Percentiles rank a stretch among this genome's conserved stretches.
phyloP scores from a whole-genome alignment of 2,329 filamentous ascomycete genomes.

The Emmonsiellopsis sp. region DNA sequence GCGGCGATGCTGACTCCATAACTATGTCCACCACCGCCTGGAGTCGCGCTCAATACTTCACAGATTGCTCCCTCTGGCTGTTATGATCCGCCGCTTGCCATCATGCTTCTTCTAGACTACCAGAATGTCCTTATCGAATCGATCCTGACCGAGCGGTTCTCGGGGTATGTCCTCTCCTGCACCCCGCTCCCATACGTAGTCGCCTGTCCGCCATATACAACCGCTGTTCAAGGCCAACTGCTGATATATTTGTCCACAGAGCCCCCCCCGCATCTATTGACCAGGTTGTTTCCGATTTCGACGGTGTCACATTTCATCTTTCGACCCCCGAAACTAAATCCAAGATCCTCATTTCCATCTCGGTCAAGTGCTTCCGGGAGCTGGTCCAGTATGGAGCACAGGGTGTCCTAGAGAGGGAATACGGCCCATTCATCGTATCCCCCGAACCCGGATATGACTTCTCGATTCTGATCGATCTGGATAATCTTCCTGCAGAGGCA shows the following conservation, averaged over 20 bases:
- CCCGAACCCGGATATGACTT: constrained; percentile 94
- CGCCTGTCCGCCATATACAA: background rate
- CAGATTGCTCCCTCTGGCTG: constrained; percentile 4
- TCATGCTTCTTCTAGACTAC: constrained; percentile 91
- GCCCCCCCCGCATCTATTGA: constrained; percentile 82
- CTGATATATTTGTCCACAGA: constrained; percentile 43
- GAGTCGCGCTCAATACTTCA: background rate
- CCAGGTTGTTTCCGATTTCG: constrained; percentile 97
- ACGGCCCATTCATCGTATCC: constrained; percentile 78
- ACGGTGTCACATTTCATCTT: constrained; percentile 97
- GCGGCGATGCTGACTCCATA: constrained; percentile 1
- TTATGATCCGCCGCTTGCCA: constrained; percentile 15
- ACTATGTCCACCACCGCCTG: constrained; percentile 2
- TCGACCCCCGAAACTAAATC: constrained; percentile 91
- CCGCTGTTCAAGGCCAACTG: constrained; percentile 25
- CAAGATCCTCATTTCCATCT: constrained; percentile 87
- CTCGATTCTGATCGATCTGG: constrained; percentile 80
- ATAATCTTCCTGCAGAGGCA: constrained; percentile 72
- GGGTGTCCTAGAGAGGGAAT: constrained; percentile 85
- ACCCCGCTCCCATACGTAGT: constrained; percentile 19
- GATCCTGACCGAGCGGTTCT: constrained; percentile 88
- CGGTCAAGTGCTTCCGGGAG: constrained; percentile 90
- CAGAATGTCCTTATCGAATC: constrained; percentile 98
- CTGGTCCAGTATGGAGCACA: constrained; percentile 88
- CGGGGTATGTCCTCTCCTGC: constrained; percentile 49